Evolutionary conservation across 495 filamentous ascomycete genomes (phyloP), one percentile per base, ranked within the genome.

Genomic region (Penicillium soppii): DNA sequence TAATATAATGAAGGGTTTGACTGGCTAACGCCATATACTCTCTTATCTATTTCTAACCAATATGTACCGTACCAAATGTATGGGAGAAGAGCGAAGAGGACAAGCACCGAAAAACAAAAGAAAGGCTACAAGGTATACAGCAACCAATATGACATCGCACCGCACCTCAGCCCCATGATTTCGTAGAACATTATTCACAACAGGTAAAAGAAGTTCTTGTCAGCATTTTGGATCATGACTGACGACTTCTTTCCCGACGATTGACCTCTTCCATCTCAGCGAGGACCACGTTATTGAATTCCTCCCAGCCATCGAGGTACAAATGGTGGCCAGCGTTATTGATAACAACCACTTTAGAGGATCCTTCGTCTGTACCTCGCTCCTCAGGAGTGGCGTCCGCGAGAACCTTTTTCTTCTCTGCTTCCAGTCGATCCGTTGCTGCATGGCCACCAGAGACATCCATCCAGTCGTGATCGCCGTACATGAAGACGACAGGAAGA

Each of bases 391-490:
- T 87, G 10, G 79, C 83, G 41, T 78, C 63, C 13, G 71, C 61
- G 23, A 95, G 64, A 1, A 76, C 73, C 44, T 79, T 76, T 17
- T 68, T 71, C 51, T 80, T 80, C 53, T 86, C 82, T 53, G 89
- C 81, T 52, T 86, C 82, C 12, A 97, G 76, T 72, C 89, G 94
- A 69, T 90, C 78, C 59, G 87, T 81, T 0, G 92, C 84, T 0
- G 89, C 90, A 52, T 81, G 85, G 1, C 94, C 94, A 13, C 92
- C 95, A 0, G 81, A 81, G 10, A 92, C 82, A 58, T 97, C 95
- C 94, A 98, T 97, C 94, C 94, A 98, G 74, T 98, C 94, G 59
- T 91, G 82, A 59, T 96, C 91, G 47, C 94, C 94, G 61, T 98
- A 98, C 86, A 97, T 89, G 59, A 97, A 81, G 9, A 97, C 81